These are phyloP conservation scores for Ogataea nitratoaversa DNA, from an alignment of 805 yeast genomes.

Conservation along the genomic window DNA sequence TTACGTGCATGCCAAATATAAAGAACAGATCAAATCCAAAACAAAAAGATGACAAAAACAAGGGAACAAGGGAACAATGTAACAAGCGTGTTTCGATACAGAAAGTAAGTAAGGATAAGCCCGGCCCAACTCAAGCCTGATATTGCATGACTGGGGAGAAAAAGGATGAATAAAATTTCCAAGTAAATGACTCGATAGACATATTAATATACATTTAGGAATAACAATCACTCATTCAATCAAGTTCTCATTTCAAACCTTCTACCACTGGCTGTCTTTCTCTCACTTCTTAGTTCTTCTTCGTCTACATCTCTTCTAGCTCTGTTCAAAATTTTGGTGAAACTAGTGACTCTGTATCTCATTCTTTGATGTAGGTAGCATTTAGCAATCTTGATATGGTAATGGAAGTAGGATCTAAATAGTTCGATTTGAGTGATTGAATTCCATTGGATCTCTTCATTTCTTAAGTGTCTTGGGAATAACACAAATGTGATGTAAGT, in stretches of 20 bases:
- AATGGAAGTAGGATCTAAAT: slow-evolving; percentile 96
- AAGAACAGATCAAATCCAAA: no score
- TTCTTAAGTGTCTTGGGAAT: slow-evolving; percentile 72
- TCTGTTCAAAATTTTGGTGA: slow-evolving; percentile 90
- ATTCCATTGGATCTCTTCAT: slow-evolving; percentile 65
- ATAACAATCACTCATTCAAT: no score
- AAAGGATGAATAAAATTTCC: no score
- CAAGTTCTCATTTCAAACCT: slow-evolving; percentile 44
- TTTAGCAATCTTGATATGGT: slow-evolving; percentile 96
- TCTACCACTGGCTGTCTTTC: slow-evolving; percentile 73
- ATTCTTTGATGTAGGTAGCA: slow-evolving; percentile 98
- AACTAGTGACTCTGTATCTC: slow-evolving; percentile 93
- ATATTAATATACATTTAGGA: no score
- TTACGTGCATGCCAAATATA: no score
- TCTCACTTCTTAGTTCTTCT: slow-evolving; percentile 44
- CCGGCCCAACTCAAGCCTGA: no score
- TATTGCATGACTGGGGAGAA: no score
- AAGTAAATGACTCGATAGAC: no score
- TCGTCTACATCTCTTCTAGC: slow-evolving; percentile 92
- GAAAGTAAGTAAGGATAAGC: no score
- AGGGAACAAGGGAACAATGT: no score
- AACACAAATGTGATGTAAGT: slow-evolving; percentile 63
- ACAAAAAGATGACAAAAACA: no score
- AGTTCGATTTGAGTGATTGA: slow-evolving; percentile 88
- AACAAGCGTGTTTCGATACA: no score